Percentiles rank a stretch among this genome's conserved stretches.
Evolutionary conservation across 108 stramenopile genomes (phyloP).

Genomic region (Skeletonema potamos): DNA sequence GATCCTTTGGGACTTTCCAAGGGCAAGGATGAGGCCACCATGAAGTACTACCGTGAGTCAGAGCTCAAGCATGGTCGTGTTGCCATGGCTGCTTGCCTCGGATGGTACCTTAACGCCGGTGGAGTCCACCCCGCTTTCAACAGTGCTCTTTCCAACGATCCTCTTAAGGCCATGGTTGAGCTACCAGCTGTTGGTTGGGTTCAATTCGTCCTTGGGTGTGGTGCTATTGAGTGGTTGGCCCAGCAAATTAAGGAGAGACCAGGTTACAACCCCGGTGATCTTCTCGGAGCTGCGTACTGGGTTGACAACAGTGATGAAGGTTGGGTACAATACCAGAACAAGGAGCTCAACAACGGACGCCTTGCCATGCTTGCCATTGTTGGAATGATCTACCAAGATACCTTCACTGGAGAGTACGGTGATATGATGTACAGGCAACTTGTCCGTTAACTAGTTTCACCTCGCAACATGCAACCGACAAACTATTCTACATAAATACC

Average conservation of each 20-base stretch:
- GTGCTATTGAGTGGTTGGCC: slow-evolving; percentile 88
- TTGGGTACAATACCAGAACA: slow-evolving; percentile 93
- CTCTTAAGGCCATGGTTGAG: slow-evolving; percentile 82
- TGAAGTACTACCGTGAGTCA: slow-evolving; percentile 90
- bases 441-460: slow-evolving; percentile 35
- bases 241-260: slow-evolving; percentile 86
- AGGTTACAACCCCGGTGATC: slow-evolving; percentile 87
- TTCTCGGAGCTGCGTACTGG: slow-evolving; percentile 91
- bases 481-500: background rate
- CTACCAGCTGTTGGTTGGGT: slow-evolving; percentile 87
- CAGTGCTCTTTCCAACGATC: slow-evolving; percentile 74
- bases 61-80: slow-evolving; percentile 98
- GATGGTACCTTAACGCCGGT: slow-evolving; percentile 90
- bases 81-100: slow-evolving; percentile 95
- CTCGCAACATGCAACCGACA: background rate
- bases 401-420: slow-evolving; percentile 81
- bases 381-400: slow-evolving; percentile 88
- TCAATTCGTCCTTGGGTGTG: slow-evolving; percentile 90
- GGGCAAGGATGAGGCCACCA: slow-evolving; percentile 72
- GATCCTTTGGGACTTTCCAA: slow-evolving; percentile 88
- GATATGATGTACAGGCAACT: slow-evolving; percentile 84
- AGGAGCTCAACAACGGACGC: slow-evolving; percentile 96
- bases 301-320: slow-evolving; percentile 89
- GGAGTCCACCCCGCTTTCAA: slow-evolving; percentile 90
- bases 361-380: slow-evolving; percentile 94